Conservation (phyloP, 2,329 filamentous ascomycete species). For the Pseudocercospora crystallina region DNA sequence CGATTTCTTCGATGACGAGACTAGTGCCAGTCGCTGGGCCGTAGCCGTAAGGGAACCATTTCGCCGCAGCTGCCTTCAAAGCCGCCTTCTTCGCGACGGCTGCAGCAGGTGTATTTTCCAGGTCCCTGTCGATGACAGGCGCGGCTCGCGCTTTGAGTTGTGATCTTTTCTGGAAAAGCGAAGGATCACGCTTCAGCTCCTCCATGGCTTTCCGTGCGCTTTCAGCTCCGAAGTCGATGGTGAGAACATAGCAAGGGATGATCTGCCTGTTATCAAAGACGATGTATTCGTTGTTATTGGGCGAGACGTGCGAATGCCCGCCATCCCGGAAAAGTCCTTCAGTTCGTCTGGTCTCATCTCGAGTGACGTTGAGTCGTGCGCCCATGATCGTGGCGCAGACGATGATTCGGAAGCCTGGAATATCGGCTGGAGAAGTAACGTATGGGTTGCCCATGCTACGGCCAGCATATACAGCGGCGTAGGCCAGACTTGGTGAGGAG, state of each 20-base stretch:
- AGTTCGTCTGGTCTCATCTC: conserved; percentile 11
- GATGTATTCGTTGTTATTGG: conserved; percentile 43
- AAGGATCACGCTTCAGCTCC: background rate
- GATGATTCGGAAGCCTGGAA: conserved; percentile 44
- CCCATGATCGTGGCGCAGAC: conserved; percentile 52
- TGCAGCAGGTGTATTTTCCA: conserved; percentile 36
- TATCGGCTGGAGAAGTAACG: conserved; percentile 22
- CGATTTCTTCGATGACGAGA: conserved; percentile 50
- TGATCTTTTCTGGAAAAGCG: no score
- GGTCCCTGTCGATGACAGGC: background rate
- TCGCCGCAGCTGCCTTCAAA: conserved; percentile 42
- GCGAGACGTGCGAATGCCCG: conserved; percentile 32
- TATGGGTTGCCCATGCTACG: background rate
- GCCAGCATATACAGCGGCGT: conserved; percentile 40
- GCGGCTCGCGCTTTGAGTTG: background rate
- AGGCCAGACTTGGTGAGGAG: conserved; percentile 43
- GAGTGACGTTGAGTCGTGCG: conserved; percentile 33
- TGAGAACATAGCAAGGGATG: conserved; percentile 48
- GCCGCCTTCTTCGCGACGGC: conserved; percentile 40
- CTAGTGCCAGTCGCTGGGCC: conserved; percentile 44
- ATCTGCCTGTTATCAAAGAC: conserved; percentile 47
- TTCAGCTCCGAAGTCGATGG: conserved; percentile 44
- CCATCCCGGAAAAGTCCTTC: background rate
- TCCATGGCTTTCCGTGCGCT: conserved; percentile 31
- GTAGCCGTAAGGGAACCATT: conserved; percentile 51